Evolutionary conservation across 2,329 filamentous ascomycete genomes (phyloP).

Genomic region (Thielaviopsis populi): DNA sequence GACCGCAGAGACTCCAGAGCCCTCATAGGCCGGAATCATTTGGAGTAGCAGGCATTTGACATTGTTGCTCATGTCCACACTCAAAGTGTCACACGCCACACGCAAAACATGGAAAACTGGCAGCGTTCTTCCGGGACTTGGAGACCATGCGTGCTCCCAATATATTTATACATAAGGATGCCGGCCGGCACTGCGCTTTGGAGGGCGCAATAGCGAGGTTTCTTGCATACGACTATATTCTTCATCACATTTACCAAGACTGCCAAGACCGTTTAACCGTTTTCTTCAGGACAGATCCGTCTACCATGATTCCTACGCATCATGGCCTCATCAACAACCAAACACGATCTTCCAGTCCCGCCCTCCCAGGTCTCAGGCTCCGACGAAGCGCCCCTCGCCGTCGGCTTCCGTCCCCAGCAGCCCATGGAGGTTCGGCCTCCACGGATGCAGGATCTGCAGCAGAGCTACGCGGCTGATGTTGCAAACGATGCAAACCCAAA

Average conservation of each 20-base stretch:
- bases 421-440: conserved; percentile 66
- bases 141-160: neutral
- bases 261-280: neutral
- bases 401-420: conserved; percentile 36
- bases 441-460: conserved; percentile 68
- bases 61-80: neutral
- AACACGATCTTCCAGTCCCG: neutral
- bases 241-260: no score
- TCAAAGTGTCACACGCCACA: neutral
- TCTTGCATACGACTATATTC: no score
- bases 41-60: neutral
- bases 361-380: neutral
- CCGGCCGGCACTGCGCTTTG: no score
- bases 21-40: neutral
- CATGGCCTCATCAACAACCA: neutral
- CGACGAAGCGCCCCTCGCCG: conserved; percentile 6
- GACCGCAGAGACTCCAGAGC: neutral
- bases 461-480: conserved; percentile 54
- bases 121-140: neutral
- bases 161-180: neutral
- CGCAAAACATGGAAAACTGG: neutral
- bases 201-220: no score
- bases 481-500: conserved; percentile 53
- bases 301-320: neutral
- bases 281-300: neutral